Evolutionary conservation across 1,284 basidiomycete genomes (phyloP).

Genomic region (Exobasidium cylindrosporum): DNA sequence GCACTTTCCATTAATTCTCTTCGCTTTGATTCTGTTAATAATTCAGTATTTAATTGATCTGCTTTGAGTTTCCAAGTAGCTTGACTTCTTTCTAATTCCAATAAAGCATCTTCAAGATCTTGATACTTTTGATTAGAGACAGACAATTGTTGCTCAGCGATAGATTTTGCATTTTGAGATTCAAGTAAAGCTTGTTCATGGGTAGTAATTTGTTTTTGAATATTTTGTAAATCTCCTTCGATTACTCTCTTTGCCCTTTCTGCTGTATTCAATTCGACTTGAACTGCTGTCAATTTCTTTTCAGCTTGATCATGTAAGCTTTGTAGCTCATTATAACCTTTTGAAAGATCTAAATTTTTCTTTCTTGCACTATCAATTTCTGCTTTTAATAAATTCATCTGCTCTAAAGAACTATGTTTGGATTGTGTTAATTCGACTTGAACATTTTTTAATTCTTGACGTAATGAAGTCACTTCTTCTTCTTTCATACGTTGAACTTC

Average conservation of each 20-base stretch:
- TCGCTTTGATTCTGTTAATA: slow-evolving; percentile 44
- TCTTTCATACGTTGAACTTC: slow-evolving; percentile 86
- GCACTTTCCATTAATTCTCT: slow-evolving; percentile 50
- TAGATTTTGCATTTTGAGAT: slow-evolving; percentile 25
- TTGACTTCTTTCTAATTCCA: slow-evolving; percentile 38
- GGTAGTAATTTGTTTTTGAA: slow-evolving; percentile 68
- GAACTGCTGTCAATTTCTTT: slow-evolving; percentile 58
- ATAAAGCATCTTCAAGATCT: slow-evolving; percentile 42
- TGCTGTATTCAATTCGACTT: slow-evolving; percentile 63
- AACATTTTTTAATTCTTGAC: slow-evolving; percentile 63
- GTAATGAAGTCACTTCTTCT: slow-evolving; percentile 72
- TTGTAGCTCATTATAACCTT: slow-evolving; percentile 15
- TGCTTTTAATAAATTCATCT: slow-evolving; percentile 51
- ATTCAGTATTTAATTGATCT: slow-evolving; percentile 36
- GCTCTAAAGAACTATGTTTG: slow-evolving; percentile 49
- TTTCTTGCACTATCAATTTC: slow-evolving; percentile 56
- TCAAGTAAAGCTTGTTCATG: slow-evolving; percentile 56
- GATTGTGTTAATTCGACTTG: slow-evolving; percentile 43
- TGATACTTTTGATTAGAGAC: slow-evolving; percentile 61
- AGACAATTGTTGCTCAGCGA: slow-evolving; percentile 71
- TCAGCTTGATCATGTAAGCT: slow-evolving; percentile 8
- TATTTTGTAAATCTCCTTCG: slow-evolving; percentile 76
- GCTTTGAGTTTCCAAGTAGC: slow-evolving; percentile 37
- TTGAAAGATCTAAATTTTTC: slow-evolving; percentile 21
- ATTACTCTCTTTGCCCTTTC: slow-evolving; percentile 70